A percentile compares a stretch with the other conserved stretches of the same genome.
Evolutionary conservation across 2,329 filamentous ascomycete species (phyloP).

Genomic region (Hymenoscyphus repandus): DNA sequence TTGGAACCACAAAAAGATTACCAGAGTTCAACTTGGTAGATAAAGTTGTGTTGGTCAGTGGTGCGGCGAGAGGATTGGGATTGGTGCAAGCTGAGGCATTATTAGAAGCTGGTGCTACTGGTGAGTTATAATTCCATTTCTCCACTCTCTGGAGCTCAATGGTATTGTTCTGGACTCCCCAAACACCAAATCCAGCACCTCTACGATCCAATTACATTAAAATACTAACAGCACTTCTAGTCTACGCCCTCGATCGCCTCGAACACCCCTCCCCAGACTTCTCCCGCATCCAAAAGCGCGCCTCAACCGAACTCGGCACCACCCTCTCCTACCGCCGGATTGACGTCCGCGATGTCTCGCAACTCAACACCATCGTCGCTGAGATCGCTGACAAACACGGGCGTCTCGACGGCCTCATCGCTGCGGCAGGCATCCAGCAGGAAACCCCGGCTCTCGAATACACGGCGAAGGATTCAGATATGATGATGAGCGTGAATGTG

Average conservation of each 20-base stretch:
- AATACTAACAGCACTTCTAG: constrained; percentile 6
- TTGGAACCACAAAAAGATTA: constrained; percentile 23
- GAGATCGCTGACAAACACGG: constrained; percentile 66
- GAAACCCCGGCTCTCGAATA: constrained; percentile 82
- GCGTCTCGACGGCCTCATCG: constrained; percentile 73
- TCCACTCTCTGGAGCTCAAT: not conserved
- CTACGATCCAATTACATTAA: not conserved
- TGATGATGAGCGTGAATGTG: constrained; percentile 79
- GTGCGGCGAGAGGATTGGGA: constrained; percentile 68
- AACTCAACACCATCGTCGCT: constrained; percentile 62
- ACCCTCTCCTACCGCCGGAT: constrained; percentile 66
- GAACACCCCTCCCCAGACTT: constrained; percentile 51
- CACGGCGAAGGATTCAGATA: constrained; percentile 65
- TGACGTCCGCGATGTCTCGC: constrained; percentile 69
- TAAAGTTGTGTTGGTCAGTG: constrained; percentile 65
- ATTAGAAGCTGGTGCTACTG: constrained; percentile 67
- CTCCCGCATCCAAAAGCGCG: constrained; percentile 46
- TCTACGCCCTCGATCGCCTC: constrained; percentile 29
- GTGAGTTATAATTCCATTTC: constrained; percentile 32
- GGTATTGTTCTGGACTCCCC: not conserved
- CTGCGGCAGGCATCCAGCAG: constrained; percentile 69
- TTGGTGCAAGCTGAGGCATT: constrained; percentile 68
- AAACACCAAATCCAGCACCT: not conserved
- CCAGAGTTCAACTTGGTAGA: constrained; percentile 63
- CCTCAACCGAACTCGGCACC: constrained; percentile 44